A percentile compares a stretch with the other conserved stretches of the same genome.
These are phyloP conservation scores for Plantago coronopus DNA, from an alignment of 305 asterid species.

Conservation along the genomic window DNA sequence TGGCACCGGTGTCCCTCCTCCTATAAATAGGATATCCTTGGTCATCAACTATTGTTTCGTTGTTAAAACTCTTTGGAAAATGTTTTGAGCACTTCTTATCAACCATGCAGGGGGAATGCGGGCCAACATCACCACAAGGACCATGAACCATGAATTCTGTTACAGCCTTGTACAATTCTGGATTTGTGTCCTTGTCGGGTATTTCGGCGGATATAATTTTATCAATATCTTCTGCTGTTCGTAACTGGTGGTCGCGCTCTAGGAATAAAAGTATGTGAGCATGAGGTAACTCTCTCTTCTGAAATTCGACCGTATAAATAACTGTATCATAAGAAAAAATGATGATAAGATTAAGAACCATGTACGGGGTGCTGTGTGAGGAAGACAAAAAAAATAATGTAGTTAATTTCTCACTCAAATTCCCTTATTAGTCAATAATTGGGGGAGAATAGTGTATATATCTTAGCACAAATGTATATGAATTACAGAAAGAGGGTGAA, in stretches of 20 bases:
- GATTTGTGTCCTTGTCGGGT: not conserved
- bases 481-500: no score
- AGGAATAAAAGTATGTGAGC: not conserved
- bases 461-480: no score
- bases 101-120: not conserved
- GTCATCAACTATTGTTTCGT: not conserved
- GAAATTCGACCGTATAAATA: not conserved
- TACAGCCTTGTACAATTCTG: not conserved
- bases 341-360: no score
- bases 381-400: no score
- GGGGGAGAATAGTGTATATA: no score
- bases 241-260: not conserved
- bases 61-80: not conserved
- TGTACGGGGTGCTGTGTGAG: no score
- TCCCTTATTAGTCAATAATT: no score
- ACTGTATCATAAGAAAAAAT: not conserved
- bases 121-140: not conserved
- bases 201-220: not conserved
- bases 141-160: not conserved
- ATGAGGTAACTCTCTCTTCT: not conserved
- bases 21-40: not conserved
- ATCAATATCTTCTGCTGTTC: not conserved
- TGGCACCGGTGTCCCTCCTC: not conserved
- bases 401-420: no score
- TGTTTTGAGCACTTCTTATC: not conserved